phyloP scores from a whole-genome alignment of 2,329 filamentous ascomycete genomes.

The Parasarocladium wereldwijsianum region DNA sequence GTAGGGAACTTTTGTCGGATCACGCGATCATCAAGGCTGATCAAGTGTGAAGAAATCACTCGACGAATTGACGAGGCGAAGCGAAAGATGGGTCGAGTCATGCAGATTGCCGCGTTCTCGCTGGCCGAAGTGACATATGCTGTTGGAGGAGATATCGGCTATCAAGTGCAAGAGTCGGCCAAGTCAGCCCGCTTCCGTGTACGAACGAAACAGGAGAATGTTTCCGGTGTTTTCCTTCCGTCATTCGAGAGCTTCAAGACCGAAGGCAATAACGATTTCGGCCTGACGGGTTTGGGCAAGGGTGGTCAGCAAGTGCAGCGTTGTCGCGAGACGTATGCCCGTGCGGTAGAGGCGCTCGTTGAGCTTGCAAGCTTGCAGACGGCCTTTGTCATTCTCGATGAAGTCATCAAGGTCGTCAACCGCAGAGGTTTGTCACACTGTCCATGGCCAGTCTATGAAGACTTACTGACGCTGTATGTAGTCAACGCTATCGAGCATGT shows the following conservation, averaged over 20 bases:
- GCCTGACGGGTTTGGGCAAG: constrained; percentile 87
- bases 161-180: constrained; percentile 93
- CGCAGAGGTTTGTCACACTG: constrained; percentile 50
- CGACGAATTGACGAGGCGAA: constrained; percentile 96
- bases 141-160: constrained; percentile 86
- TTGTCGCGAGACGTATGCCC: constrained; percentile 88
- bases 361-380: constrained; percentile 92
- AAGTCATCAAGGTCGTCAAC: constrained; percentile 99
- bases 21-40: background rate
- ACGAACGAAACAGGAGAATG: constrained; percentile 93
- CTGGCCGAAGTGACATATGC: constrained; percentile 96
- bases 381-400: constrained; percentile 92
- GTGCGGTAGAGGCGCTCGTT: constrained; percentile 89
- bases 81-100: constrained; percentile 96
- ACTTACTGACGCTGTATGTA: constrained; percentile 18
- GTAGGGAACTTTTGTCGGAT: constrained; percentile 26
- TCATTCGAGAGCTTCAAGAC: constrained; percentile 83
- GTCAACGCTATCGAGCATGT: constrained; percentile 95
- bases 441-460: constrained; percentile 9
- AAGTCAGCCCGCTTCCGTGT: constrained; percentile 87
- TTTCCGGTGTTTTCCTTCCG: constrained; percentile 88
- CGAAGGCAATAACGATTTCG: constrained; percentile 90
- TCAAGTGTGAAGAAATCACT: constrained; percentile 61
- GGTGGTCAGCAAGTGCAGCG: constrained; percentile 94
- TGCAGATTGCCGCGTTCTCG: constrained; percentile 98